These are phyloP conservation scores for Fusarium metavorans DNA, from an alignment of 2,329 filamentous ascomycete genomes.

Conservation along the genomic window DNA sequence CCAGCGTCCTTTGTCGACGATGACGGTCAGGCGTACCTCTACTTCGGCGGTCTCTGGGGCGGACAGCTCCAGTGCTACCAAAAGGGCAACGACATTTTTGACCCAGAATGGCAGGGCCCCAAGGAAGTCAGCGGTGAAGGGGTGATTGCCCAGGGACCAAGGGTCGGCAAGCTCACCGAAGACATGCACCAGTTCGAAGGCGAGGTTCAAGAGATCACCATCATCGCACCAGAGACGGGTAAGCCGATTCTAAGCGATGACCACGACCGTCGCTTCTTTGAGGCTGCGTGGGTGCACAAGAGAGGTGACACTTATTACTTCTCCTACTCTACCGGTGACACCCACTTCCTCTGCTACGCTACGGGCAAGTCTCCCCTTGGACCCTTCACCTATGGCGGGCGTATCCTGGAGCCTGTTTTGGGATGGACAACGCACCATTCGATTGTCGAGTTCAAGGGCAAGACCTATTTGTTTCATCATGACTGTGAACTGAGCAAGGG, in stretches of 20 bases:
- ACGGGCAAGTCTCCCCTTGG: constrained; percentile 73
- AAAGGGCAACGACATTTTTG: constrained; percentile 65
- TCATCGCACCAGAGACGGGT: constrained; percentile 72
- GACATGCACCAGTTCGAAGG: constrained; percentile 75
- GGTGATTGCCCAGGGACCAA: constrained; percentile 71
- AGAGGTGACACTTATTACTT: constrained; percentile 78
- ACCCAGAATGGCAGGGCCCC: constrained; percentile 64
- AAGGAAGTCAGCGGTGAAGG: constrained; percentile 69
- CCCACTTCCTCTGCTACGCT: constrained; percentile 79
- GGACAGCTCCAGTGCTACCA: constrained; percentile 84
- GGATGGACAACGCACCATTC: constrained; percentile 88
- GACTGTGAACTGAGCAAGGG: constrained; percentile 77
- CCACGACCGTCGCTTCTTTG: constrained; percentile 82
- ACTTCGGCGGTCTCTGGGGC: constrained; percentile 85
- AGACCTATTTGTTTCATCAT: constrained; percentile 83
- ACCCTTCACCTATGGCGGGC: constrained; percentile 78
- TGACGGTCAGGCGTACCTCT: constrained; percentile 58
- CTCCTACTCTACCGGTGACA: constrained; percentile 82
- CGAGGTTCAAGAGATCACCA: constrained; percentile 69
- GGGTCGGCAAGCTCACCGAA: constrained; percentile 71
- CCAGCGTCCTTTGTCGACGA: constrained; percentile 79
- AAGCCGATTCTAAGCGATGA: constrained; percentile 73
- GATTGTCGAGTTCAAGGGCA: constrained; percentile 78
- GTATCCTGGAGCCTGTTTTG: constrained; percentile 79
- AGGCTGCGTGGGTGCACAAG: constrained; percentile 85